Conservation (phyloP, 352 stramenopile genomes). For the Elongisporangium undulatum region DNA sequence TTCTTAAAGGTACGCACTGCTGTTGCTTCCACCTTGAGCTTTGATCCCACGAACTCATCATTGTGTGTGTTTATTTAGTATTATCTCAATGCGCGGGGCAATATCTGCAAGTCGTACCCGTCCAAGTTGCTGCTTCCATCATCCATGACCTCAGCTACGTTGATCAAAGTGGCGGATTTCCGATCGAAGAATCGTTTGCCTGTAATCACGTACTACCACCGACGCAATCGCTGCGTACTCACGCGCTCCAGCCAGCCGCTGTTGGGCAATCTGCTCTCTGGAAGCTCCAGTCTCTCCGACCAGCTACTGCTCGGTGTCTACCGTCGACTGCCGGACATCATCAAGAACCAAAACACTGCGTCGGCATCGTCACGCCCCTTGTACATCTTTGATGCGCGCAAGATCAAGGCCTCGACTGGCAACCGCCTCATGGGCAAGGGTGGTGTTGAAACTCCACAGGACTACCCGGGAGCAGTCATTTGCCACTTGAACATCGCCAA, state of each 20-base stretch:
- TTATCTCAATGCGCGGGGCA: constrained; percentile 74
- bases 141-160: constrained; percentile 56
- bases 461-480: constrained; percentile 76
- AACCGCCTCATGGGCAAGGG: constrained; percentile 91
- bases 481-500: constrained; percentile 90
- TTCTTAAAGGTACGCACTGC: constrained; percentile 58
- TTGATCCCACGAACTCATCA: not conserved
- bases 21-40: not conserved
- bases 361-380: constrained; percentile 63
- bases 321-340: constrained; percentile 76
- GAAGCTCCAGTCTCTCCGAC: constrained; percentile 68
- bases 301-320: constrained; percentile 72
- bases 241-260: constrained; percentile 81
- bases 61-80: constrained; percentile 24
- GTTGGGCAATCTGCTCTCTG: constrained; percentile 65
- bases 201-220: constrained; percentile 85
- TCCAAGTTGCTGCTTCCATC: constrained; percentile 72
- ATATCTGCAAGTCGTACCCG: constrained; percentile 84
- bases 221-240: constrained; percentile 70
- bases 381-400: constrained; percentile 90
- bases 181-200: constrained; percentile 83
- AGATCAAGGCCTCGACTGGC: constrained; percentile 85
- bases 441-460: constrained; percentile 81
- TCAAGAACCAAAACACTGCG: constrained; percentile 61
- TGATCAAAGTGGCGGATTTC: constrained; percentile 76